A percentile compares a stretch with the other conserved stretches of the same genome.
phyloP scores from a whole-genome alignment of 2,329 filamentous ascomycete species.

The Pseudogymnoascus sp. region DNA sequence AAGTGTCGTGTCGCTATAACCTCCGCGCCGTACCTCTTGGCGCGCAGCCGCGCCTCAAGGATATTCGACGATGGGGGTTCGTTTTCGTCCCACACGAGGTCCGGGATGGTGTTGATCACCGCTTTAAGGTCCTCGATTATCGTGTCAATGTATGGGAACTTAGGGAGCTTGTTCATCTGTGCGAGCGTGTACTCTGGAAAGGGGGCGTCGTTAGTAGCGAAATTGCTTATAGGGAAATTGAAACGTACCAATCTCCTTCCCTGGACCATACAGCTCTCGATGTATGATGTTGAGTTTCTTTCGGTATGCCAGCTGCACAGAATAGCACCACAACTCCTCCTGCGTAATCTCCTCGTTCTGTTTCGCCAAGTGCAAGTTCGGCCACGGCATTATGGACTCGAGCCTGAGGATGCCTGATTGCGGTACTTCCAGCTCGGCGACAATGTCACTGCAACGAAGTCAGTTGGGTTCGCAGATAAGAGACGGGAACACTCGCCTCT shows the following conservation, averaged over 20 bases:
- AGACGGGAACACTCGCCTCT: constrained; percentile 51
- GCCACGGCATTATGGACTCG: constrained; percentile 58
- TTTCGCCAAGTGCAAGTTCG: constrained; percentile 42
- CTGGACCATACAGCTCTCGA: constrained; percentile 28
- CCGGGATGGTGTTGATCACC: constrained; percentile 11
- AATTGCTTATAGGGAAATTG: constrained; percentile 2
- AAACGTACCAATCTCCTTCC: constrained; percentile 9
- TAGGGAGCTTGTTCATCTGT: background rate
- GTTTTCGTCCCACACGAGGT: constrained; percentile 45
- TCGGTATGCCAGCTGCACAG: constrained; percentile 54
- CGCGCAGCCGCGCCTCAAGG: constrained; percentile 72
- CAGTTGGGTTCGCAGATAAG: background rate
- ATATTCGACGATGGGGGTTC: constrained; percentile 69
- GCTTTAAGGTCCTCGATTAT: constrained; percentile 34
- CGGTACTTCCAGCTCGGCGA: constrained; percentile 68
- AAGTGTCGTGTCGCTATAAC: constrained; percentile 86
- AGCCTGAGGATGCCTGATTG: constrained; percentile 53
- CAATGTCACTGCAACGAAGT: constrained; percentile 59
- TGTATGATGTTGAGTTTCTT: constrained; percentile 58
- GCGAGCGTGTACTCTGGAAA: background rate
- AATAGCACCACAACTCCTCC: constrained; percentile 49
- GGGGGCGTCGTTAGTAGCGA: background rate
- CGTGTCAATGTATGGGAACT: constrained; percentile 39
- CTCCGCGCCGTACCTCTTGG: constrained; percentile 88
- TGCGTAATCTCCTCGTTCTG: constrained; percentile 36